Percentiles rank a stretch among this genome's conserved stretches.
phyloP scores from a whole-genome alignment of 1,139 yeast genomes.

The Meyerozyma sp. region DNA sequence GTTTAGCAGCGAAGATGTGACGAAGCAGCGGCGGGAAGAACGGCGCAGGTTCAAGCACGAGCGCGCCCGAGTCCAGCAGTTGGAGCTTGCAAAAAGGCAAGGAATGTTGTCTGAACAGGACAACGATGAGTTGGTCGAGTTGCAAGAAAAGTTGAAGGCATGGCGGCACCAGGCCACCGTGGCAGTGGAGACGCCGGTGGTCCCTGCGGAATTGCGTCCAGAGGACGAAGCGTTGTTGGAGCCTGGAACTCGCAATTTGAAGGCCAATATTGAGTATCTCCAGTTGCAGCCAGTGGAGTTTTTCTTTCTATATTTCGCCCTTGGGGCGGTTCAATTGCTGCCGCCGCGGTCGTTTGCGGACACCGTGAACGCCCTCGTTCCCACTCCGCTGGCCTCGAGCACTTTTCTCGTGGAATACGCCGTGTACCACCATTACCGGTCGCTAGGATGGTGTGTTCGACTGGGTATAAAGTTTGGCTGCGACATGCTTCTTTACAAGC shows the following conservation, averaged over 20 bases:
- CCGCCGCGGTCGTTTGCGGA: constrained; percentile 10
- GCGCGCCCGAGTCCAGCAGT: constrained; percentile 32
- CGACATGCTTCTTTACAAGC: constrained; percentile 70
- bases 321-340: constrained; percentile 31
- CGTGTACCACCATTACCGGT: constrained; percentile 80
- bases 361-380: not conserved
- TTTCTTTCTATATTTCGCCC: constrained; percentile 54
- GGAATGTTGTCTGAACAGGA: constrained; percentile 21
- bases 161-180: constrained; percentile 13
- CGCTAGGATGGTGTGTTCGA: constrained; percentile 92
- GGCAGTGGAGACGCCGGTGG: constrained; percentile 8
- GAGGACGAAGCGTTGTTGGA: constrained; percentile 39
- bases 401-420: constrained; percentile 53
- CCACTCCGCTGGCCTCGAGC: constrained; percentile 20
- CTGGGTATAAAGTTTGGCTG: constrained; percentile 90
- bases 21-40: constrained; percentile 66
- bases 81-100: constrained; percentile 26
- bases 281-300: constrained; percentile 78
- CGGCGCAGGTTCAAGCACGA: constrained; percentile 67
- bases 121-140: constrained; percentile 17
- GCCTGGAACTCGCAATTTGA: constrained; percentile 9
- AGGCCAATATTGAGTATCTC: constrained; percentile 54
- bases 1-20: constrained; percentile 57
- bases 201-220: constrained; percentile 12
- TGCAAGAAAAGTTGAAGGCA: constrained; percentile 20